A percentile compares a stretch with the other conserved stretches of the same genome.
Conservation (phyloP, 2,329 filamentous ascomycete genomes). For the Fusarium neocosmosporiellum region DNA sequence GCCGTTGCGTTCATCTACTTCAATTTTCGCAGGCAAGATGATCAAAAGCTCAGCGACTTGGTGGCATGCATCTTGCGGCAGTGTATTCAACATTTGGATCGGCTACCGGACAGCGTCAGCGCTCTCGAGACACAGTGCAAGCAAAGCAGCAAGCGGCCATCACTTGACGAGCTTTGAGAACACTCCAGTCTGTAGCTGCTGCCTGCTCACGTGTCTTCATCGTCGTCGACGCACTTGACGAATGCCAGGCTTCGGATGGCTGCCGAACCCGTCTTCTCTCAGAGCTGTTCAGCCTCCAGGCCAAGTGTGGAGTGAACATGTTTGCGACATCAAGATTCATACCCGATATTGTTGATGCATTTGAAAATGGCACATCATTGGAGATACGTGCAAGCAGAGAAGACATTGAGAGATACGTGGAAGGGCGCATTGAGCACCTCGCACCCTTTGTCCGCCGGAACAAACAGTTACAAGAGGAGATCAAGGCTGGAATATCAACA, state of each 20-base stretch:
- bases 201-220: not conserved
- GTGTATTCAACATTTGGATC: not conserved
- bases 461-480: not conserved
- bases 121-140: not conserved
- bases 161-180: not conserved
- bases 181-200: not conserved
- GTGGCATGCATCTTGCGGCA: not conserved
- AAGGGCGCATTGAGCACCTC: not conserved
- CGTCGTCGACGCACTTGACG: not conserved
- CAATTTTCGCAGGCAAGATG: not conserved
- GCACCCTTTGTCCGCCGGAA: not conserved
- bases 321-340: constrained; percentile 6
- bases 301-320: not conserved
- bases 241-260: not conserved
- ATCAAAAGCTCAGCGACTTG: not conserved
- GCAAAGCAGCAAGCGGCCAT: not conserved
- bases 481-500: not conserved
- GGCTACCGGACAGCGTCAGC: not conserved
- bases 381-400: constrained; percentile 2
- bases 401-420: not conserved
- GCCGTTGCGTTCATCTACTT: not conserved
- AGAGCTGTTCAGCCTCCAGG: not conserved
- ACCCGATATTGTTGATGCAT: not conserved
- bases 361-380: not conserved
- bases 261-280: not conserved